Evolutionary conservation across 2,329 filamentous ascomycete genomes (phyloP).

Genomic region (Chaetomiaceae sp.): DNA sequence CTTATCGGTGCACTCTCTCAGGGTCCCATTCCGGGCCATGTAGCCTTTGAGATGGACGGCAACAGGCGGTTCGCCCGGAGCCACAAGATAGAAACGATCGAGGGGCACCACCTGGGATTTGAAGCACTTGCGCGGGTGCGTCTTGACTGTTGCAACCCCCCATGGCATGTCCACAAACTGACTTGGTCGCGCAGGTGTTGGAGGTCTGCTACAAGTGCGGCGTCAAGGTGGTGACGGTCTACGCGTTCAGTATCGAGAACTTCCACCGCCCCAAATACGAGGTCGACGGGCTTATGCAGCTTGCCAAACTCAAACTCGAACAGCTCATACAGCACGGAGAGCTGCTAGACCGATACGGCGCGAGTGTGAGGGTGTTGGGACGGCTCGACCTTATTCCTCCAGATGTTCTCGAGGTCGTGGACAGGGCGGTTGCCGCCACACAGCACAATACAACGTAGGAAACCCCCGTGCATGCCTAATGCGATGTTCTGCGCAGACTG

Average conservation of each 20-base stretch:
- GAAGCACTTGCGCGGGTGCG: conserved; percentile 83
- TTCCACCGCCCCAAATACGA: conserved; percentile 97
- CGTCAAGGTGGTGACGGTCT: conserved; percentile 94
- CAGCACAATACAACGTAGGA: conserved; percentile 73
- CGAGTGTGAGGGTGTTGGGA: conserved; percentile 78
- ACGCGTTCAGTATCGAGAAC: conserved; percentile 98
- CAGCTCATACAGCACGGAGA: conserved; percentile 92
- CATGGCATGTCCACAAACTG: neutral
- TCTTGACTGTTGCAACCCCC: too few species aligned
- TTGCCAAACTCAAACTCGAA: conserved; percentile 90
- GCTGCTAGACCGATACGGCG: conserved; percentile 87
- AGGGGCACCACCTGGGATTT: conserved; percentile 93
- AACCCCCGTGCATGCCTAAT: too few species aligned
- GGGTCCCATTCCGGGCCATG: conserved; percentile 87
- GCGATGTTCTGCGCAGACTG: conserved; percentile 9
- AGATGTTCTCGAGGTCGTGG: conserved; percentile 85
- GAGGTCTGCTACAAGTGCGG: conserved; percentile 98
- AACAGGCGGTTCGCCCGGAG: conserved; percentile 88
- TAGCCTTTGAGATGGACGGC: conserved; percentile 99
- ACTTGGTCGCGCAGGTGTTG: conserved; percentile 58
- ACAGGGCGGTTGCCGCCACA: conserved; percentile 80
- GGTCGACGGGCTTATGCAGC: conserved; percentile 94
- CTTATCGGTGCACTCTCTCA: conserved; percentile 85
- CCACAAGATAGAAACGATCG: conserved; percentile 91
- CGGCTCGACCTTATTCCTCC: conserved; percentile 77